Evolutionary conservation across 768 basidiomycete genomes (phyloP).

Genomic region (Russula sp.): DNA sequence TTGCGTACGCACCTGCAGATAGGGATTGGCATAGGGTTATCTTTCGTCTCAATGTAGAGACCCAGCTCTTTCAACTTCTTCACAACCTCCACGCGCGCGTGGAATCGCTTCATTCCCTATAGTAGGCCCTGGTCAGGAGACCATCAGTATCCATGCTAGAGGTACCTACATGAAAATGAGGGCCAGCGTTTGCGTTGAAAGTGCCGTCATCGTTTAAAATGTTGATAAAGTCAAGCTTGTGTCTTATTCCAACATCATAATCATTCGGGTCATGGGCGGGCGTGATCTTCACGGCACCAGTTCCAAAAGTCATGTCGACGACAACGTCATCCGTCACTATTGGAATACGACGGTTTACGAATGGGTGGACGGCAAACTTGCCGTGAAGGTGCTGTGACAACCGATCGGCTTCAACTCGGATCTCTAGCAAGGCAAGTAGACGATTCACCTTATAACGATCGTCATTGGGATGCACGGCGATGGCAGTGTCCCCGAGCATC

Average conservation of each 20-base stretch:
- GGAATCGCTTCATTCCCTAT: slow-evolving; percentile 97
- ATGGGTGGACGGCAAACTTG: slow-evolving; percentile 87
- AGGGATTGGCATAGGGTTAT: slow-evolving; percentile 97
- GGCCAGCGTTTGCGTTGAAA: slow-evolving; percentile 84
- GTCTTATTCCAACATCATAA: slow-evolving; percentile 88
- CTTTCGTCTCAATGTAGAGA: slow-evolving; percentile 85
- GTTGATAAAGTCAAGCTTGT: slow-evolving; percentile 88
- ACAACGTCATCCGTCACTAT: slow-evolving; percentile 81
- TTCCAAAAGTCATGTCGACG: slow-evolving; percentile 94
- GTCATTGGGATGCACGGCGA: slow-evolving; percentile 95
- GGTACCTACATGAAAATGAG: slow-evolving; percentile 58
- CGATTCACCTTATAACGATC: slow-evolving; percentile 70
- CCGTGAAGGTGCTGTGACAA: slow-evolving; percentile 77
- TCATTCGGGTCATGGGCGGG: slow-evolving; percentile 98
- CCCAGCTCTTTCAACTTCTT: slow-evolving; percentile 81
- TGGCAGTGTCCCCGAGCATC: slow-evolving; percentile 96
- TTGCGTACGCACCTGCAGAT: slow-evolving; percentile 66
- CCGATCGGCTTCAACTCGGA: too few species aligned
- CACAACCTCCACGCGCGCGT: slow-evolving; percentile 80
- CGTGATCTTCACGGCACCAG: slow-evolving; percentile 98
- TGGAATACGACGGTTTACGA: slow-evolving; percentile 79
- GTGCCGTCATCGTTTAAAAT: slow-evolving; percentile 97
- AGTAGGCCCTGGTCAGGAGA: background rate
- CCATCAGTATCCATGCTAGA: background rate
- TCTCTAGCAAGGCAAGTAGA: background rate